Evolutionary conservation across 2,329 filamentous ascomycete genomes (phyloP), one percentile per base, ranked within the genome.

Genomic region (Talaromyces rugulosus): DNA sequence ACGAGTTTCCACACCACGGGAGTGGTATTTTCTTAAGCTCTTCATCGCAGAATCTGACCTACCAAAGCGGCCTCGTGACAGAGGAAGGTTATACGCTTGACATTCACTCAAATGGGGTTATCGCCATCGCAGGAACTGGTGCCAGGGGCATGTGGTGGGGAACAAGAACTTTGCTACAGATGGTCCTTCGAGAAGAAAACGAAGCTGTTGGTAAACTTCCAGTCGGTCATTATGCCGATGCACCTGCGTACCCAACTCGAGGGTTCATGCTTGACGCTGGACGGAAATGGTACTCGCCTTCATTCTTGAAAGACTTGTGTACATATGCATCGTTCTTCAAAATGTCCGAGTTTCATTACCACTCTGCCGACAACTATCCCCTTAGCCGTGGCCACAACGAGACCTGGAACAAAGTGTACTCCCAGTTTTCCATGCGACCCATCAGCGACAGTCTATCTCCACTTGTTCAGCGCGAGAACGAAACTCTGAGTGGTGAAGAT

Each of bases 301-400:
- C 79, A 14, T 86, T 85, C 64, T 67, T 87, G 16, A 75, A 79
- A 47, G 83, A 86, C n/a, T 73, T 87, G 64, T 87, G 85, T 70
- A 78, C 80, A 0, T 87, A 86, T 69, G 81, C 85, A 64, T 86
- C 83, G 31, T 86, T 83, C 68, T 87, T 85, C 74, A 87, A 87
- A 67, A 80, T 86, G 65, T 86, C 85, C 64, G 80, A 80, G 1
- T 82, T 87, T 58, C 85, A 87, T 52, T 70, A 86, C 18, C 85
- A 87, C 67, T 75, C 85, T 3, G 84, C 80, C 63, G 85, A 87
- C 68, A 86, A 86, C 65, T 79, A 82, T 51, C 83, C 83, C 40
- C 73, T 79, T 1, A 73, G 76, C 27, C 75, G 80, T 18, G 85
- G 85, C 54, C 77, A 75, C 3, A 74, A 77, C 18, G 79, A 82